Conservation (phyloP, 2,329 filamentous ascomycete genomes). For the Trichoderma aggressivum region DNA sequence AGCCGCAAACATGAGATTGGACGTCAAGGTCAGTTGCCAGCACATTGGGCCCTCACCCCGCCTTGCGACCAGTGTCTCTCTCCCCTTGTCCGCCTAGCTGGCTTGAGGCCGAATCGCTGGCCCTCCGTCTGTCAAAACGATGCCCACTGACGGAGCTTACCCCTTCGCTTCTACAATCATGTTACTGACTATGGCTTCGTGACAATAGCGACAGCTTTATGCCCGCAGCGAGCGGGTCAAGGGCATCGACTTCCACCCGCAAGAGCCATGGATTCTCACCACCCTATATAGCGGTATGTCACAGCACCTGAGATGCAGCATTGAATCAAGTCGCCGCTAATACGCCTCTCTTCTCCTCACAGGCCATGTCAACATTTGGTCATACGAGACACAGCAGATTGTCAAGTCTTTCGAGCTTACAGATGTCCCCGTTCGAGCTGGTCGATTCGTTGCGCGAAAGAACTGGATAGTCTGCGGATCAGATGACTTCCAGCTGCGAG, state of each 20-base stretch:
- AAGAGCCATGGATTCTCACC: constrained; percentile 94
- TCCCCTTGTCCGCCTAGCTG: background rate
- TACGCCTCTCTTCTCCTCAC: constrained; percentile 7
- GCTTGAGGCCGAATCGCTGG: background rate
- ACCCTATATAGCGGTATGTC: constrained; percentile 87
- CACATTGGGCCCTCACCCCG: background rate
- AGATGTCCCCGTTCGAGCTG: constrained; percentile 94
- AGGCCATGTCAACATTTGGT: constrained; percentile 99
- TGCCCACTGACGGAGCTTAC: background rate
- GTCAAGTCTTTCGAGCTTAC: constrained; percentile 99
- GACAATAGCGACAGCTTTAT: constrained; percentile 45
- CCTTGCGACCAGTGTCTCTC: background rate
- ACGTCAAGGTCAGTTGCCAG: constrained; percentile 38
- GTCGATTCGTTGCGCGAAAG: constrained; percentile 94
- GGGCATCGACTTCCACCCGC: constrained; percentile 94
- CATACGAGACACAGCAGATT: constrained; percentile 92
- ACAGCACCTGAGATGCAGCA: background rate
- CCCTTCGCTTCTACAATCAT: background rate
- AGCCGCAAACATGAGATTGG: constrained; percentile 39
- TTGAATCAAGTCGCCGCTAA: background rate
- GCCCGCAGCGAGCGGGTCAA: constrained; percentile 94
- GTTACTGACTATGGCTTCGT: background rate
- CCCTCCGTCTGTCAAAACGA: background rate
- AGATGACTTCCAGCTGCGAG: constrained; percentile 81
- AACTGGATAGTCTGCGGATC: constrained; percentile 99